Conservation (phyloP, 176 grass and related monocot genomes). For the Dactylis glomerata region DNA sequence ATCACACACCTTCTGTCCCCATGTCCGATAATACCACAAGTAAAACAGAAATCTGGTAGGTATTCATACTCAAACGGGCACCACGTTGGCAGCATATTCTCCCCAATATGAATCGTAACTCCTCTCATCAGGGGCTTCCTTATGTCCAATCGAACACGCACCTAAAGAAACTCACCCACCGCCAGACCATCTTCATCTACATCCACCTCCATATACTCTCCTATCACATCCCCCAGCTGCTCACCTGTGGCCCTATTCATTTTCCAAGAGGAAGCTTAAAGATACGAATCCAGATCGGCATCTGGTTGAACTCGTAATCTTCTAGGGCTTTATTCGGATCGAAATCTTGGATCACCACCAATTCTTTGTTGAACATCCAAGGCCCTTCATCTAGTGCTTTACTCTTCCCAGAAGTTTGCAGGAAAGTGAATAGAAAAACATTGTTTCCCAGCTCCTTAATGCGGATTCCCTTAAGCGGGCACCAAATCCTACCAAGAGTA, state of each 20-base stretch:
- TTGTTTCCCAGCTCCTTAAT: neutral
- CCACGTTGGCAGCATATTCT: too few species aligned
- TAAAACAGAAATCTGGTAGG: too few species aligned
- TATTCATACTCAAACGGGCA: too few species aligned
- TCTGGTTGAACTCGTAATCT: neutral
- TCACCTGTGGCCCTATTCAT: neutral
- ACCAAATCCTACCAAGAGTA: neutral
- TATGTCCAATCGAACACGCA: neutral
- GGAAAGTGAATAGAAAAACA: neutral
- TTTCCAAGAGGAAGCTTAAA: neutral
- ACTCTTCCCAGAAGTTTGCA: neutral
- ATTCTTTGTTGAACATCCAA: neutral
- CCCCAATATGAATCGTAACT: neutral
- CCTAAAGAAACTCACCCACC: neutral
- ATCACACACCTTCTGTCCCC: too few species aligned
- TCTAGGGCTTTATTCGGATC: neutral
- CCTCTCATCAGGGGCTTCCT: neutral
- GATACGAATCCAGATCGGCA: neutral
- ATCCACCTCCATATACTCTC: neutral
- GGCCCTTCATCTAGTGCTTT: neutral
- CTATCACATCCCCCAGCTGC: neutral
- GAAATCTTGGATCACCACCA: neutral
- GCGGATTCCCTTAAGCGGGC: neutral
- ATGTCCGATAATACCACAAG: too few species aligned
- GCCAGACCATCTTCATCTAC: neutral